Conservation (phyloP, 345 rosid genomes). For the Gossypioides kirkii region DNA sequence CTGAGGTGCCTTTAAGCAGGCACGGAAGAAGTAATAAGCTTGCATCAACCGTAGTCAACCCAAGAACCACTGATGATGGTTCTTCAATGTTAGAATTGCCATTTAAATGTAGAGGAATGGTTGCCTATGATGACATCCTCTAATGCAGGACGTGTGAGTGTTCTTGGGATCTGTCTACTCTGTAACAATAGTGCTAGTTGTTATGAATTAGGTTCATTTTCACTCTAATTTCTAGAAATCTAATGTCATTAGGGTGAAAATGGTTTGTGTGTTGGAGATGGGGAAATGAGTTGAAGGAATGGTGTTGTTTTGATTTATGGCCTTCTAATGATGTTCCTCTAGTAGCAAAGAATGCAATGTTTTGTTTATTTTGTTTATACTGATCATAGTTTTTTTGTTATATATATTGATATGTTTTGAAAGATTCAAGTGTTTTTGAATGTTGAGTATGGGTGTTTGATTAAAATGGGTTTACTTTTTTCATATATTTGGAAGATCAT, state of each 20-base stretch:
- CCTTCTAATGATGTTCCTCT: background rate
- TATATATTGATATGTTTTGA: background rate
- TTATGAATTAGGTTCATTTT: background rate
- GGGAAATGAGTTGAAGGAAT: background rate
- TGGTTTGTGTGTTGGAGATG: background rate
- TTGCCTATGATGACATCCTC: constrained; percentile 79
- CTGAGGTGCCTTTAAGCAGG: constrained; percentile 42
- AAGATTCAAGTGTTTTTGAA: constrained; percentile 1
- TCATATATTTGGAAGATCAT: too few relatives aligned
- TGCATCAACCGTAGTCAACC: constrained; percentile 66
- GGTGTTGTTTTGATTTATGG: background rate
- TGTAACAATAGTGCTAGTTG: constrained; percentile 7
- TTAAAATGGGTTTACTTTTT: too few relatives aligned
- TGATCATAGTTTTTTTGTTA: background rate
- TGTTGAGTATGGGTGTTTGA: background rate
- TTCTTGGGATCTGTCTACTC: background rate
- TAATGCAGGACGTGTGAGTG: constrained; percentile 12
- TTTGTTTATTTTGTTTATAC: background rate
- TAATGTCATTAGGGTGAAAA: background rate
- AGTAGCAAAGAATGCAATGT: background rate
- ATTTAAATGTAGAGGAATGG: constrained; percentile 54
- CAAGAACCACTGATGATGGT: constrained; percentile 25
- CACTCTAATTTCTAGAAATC: background rate
- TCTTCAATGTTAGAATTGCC: constrained; percentile 30
- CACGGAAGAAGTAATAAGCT: constrained; percentile 42